These are phyloP conservation scores for Mycena belliarum DNA, from an alignment of 768 basidiomycete species.

Conservation along the genomic window DNA sequence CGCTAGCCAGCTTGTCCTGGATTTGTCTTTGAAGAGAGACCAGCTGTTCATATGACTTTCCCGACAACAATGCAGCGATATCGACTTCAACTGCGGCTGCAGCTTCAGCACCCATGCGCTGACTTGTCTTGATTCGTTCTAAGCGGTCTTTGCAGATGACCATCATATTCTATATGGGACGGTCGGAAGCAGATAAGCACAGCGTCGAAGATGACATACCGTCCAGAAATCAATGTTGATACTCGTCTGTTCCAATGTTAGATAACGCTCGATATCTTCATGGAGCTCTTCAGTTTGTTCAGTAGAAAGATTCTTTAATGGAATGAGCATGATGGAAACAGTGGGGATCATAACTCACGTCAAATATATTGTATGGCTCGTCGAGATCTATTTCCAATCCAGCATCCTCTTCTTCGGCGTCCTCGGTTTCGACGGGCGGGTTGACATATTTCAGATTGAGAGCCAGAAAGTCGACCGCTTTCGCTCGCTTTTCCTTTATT, in stretches of 20 bases:
- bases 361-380: constrained; percentile 97
- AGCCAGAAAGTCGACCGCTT: constrained; percentile 97
- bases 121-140: constrained; percentile 67
- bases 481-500: constrained; percentile 93
- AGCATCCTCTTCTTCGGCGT: constrained; percentile 63
- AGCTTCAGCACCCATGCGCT: constrained; percentile 65
- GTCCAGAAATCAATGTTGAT: constrained; percentile 98
- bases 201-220: constrained; percentile 40
- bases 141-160: constrained; percentile 91
- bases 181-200: not conserved
- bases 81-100: constrained; percentile 84
- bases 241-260: constrained; percentile 81
- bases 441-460: constrained; percentile 94
- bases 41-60: constrained; percentile 86
- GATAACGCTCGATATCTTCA: constrained; percentile 90
- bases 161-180: constrained; percentile 81
- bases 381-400: constrained; percentile 97
- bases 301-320: constrained; percentile 71
- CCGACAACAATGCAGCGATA: constrained; percentile 76
- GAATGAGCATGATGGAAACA: constrained; percentile 8
- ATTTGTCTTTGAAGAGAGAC: constrained; percentile 81
- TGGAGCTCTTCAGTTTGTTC: constrained; percentile 92
- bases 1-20: constrained; percentile 84
- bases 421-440: constrained; percentile 65
- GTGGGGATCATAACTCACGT: constrained; percentile 54